phyloP scores from a whole-genome alignment of 2,329 filamentous ascomycete species.

The Colletotrichum musae region DNA sequence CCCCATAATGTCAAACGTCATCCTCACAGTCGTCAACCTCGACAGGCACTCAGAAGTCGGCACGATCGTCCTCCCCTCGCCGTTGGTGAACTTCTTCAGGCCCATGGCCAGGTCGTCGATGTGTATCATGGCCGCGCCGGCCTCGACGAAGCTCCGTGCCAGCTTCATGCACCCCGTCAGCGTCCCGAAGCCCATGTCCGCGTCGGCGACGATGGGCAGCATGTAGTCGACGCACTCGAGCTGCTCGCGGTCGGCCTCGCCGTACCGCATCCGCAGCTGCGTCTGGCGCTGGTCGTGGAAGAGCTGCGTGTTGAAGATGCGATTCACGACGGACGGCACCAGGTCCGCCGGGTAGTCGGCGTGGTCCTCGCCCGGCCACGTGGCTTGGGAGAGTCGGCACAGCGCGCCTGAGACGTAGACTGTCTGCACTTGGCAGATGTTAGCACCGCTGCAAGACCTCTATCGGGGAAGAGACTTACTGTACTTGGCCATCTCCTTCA shows the following conservation, averaged over 20 bases:
- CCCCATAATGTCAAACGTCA: slow-evolving; percentile 58
- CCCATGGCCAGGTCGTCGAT: slow-evolving; percentile 59
- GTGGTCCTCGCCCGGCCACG: slow-evolving; percentile 55
- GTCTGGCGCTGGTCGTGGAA: slow-evolving; percentile 58
- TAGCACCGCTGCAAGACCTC: too few relatives aligned
- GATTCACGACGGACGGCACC: slow-evolving; percentile 56
- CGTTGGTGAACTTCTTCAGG: slow-evolving; percentile 59
- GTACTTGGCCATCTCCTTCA: slow-evolving; percentile 50
- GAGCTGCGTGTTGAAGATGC: slow-evolving; percentile 56
- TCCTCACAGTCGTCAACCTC: slow-evolving; percentile 52
- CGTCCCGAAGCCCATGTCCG: slow-evolving; percentile 59
- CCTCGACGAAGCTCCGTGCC: slow-evolving; percentile 57
- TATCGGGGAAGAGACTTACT: too few relatives aligned
- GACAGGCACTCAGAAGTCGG: slow-evolving; percentile 56
- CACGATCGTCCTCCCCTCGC: slow-evolving; percentile 56
- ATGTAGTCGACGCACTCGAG: slow-evolving; percentile 57
- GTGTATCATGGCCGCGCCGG: slow-evolving; percentile 59
- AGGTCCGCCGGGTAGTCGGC: slow-evolving; percentile 60
- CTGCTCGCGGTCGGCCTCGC: slow-evolving; percentile 47
- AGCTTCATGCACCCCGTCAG: slow-evolving; percentile 58
- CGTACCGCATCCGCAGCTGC: slow-evolving; percentile 53
- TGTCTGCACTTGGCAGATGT: slow-evolving; percentile 47
- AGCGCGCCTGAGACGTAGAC: slow-evolving; percentile 58
- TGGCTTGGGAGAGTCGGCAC: slow-evolving; percentile 55
- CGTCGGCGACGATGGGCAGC: slow-evolving; percentile 57